These are phyloP conservation scores for Xylariaceae sp. DNA, from an alignment of 2,329 filamentous ascomycete genomes.

Conservation along the genomic window DNA sequence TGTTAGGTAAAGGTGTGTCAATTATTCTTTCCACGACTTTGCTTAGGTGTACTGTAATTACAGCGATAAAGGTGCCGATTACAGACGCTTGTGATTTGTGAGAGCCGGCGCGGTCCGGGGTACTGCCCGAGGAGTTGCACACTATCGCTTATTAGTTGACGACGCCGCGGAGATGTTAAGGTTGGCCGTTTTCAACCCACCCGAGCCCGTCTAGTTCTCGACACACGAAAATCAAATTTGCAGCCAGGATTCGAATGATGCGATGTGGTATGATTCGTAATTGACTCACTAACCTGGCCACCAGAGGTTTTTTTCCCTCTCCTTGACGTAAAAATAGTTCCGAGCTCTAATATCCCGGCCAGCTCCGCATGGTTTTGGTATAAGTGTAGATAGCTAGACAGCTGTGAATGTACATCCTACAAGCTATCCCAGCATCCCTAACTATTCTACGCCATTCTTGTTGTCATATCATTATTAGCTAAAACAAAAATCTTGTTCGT, in stretches of 20 bases:
- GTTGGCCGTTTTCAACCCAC: background rate
- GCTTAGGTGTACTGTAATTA: too few relatives aligned
- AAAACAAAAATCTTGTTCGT: background rate
- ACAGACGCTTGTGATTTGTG: too few relatives aligned
- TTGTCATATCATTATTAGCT: background rate
- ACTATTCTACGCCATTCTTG: background rate
- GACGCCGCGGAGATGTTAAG: conserved; percentile 24
- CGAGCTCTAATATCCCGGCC: conserved; percentile 7
- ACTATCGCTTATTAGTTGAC: background rate
- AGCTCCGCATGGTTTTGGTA: conserved; percentile 16
- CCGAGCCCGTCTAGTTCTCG: conserved; percentile 8
- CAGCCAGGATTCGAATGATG: conserved; percentile 6
- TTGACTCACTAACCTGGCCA: too few relatives aligned
- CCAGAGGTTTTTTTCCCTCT: background rate
- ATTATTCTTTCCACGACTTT: too few relatives aligned
- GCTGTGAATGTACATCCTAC: background rate
- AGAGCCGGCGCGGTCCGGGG: background rate
- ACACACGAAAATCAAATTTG: conserved; percentile 4
- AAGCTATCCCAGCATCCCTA: background rate
- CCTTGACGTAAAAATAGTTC: background rate
- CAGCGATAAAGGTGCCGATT: too few relatives aligned
- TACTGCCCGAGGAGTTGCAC: conserved; percentile 13
- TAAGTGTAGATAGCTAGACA: conserved; percentile 10
- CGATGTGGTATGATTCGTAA: conserved; percentile 17
- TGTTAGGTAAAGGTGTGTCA: too few relatives aligned